These are phyloP conservation scores for Shiraia sp. DNA, from an alignment of 2,329 filamentous ascomycete genomes.

Conservation along the genomic window DNA sequence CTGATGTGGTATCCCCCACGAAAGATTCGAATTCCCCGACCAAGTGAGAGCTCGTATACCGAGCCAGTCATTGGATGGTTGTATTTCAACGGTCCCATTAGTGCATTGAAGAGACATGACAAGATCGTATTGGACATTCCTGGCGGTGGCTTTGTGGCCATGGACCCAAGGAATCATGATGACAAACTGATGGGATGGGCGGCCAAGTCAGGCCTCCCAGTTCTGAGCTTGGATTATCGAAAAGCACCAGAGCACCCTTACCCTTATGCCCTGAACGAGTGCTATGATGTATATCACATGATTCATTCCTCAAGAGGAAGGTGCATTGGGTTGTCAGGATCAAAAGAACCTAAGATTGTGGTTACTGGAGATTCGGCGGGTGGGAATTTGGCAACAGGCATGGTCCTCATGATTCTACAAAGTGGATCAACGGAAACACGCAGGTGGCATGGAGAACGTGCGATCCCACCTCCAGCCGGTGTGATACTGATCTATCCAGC, in stretches of 20 bases:
- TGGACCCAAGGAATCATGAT: conserved; percentile 92
- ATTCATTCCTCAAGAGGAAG: conserved; percentile 73
- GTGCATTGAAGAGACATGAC: conserved; percentile 73
- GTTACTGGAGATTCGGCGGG: conserved; percentile 81
- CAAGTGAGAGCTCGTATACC: conserved; percentile 76
- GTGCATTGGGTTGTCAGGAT: conserved; percentile 74
- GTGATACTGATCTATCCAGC: conserved; percentile 86
- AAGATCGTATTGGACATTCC: conserved; percentile 87
- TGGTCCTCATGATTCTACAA: conserved; percentile 88
- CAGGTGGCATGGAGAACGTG: conserved; percentile 59
- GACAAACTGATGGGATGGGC: conserved; percentile 95
- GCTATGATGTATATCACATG: conserved; percentile 80
- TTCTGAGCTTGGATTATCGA: conserved; percentile 88
- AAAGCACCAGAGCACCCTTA: conserved; percentile 86
- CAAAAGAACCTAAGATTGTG: conserved; percentile 67
- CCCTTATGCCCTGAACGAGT: conserved; percentile 83
- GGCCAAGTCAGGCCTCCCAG: conserved; percentile 81
- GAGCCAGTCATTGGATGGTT: conserved; percentile 86
- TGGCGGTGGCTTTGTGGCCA: conserved; percentile 93
- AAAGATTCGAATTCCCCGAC: conserved; percentile 81
- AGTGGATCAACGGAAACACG: conserved; percentile 62
- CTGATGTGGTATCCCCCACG: conserved; percentile 81
- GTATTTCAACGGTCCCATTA: conserved; percentile 88
- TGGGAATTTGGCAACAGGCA: conserved; percentile 77
- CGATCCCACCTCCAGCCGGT: conserved; percentile 76